A percentile compares a stretch with the other conserved stretches of the same genome.
phyloP scores from a whole-genome alignment of 2,329 filamentous ascomycete species.

The Colletotrichum horii region DNA sequence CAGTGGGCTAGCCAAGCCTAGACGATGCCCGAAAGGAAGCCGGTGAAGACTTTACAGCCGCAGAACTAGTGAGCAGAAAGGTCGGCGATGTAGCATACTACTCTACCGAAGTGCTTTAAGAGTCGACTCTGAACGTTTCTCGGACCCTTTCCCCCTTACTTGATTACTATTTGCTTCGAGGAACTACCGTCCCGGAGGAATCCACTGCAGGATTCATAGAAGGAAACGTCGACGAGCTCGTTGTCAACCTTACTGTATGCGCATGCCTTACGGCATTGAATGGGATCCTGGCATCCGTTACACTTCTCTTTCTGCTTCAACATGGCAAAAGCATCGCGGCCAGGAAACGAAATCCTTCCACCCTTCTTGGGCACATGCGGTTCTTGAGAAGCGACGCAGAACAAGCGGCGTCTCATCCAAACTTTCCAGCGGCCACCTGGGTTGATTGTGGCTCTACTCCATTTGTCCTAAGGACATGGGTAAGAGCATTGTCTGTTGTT shows the following conservation, averaged over 20 bases:
- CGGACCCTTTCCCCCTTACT: neutral
- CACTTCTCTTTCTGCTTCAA: neutral
- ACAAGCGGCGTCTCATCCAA: too few relatives aligned
- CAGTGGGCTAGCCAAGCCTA: too few relatives aligned
- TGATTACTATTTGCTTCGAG: neutral
- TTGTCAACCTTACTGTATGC: neutral
- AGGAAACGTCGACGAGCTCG: neutral
- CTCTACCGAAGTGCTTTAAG: neutral
- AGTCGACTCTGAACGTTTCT: neutral
- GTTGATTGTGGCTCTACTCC: too few relatives aligned
- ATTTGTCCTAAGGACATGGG: neutral
- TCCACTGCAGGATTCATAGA: neutral
- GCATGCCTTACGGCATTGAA: neutral
- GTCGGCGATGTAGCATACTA: neutral
- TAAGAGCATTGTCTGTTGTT: neutral
- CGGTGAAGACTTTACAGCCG: too few relatives aligned
- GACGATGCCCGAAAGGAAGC: too few relatives aligned
- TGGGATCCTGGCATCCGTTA: neutral
- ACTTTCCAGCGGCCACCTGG: too few relatives aligned
- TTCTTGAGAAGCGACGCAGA: neutral
- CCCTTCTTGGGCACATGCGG: neutral
- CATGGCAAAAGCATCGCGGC: neutral
- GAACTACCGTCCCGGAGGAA: too few relatives aligned
- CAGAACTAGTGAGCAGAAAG: too few relatives aligned
- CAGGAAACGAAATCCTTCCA: neutral